Conservation (phyloP, 305 asterid genomes). For the Fraxinus paxiana region DNA sequence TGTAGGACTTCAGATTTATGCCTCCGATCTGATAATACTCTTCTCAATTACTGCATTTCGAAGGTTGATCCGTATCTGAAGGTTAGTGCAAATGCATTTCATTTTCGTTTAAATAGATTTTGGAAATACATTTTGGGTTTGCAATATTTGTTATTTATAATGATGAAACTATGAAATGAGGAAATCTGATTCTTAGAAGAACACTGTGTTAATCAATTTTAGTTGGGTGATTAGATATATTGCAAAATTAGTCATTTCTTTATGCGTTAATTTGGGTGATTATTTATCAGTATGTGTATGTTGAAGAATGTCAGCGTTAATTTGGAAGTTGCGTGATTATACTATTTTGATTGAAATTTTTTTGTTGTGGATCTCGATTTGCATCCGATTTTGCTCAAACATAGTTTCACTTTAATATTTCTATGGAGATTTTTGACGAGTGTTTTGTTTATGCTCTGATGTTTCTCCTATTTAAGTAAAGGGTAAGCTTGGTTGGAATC, state of each 20-base stretch:
- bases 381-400: background rate
- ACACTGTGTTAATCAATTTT: background rate
- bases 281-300: background rate
- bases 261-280: background rate
- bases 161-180: background rate
- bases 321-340: background rate
- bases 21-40: constrained; percentile 29
- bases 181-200: background rate
- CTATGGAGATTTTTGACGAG: background rate
- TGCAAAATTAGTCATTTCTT: background rate
- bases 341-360: background rate
- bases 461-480: background rate
- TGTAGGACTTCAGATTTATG: constrained; percentile 12
- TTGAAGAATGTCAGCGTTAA: background rate
- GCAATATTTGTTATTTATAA: background rate
- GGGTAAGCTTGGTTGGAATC: constrained; percentile 21
- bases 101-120: background rate
- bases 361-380: background rate
- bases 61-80: constrained; percentile 6
- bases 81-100: background rate
- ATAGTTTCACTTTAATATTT: background rate
- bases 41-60: constrained; percentile 21
- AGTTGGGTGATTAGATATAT: background rate
- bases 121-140: constrained; percentile 1
- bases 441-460: background rate